Percentiles rank a stretch among this genome's conserved stretches.
phyloP scores from a whole-genome alignment of 441 rosid genomes.

The Aquilaria agallochum region DNA sequence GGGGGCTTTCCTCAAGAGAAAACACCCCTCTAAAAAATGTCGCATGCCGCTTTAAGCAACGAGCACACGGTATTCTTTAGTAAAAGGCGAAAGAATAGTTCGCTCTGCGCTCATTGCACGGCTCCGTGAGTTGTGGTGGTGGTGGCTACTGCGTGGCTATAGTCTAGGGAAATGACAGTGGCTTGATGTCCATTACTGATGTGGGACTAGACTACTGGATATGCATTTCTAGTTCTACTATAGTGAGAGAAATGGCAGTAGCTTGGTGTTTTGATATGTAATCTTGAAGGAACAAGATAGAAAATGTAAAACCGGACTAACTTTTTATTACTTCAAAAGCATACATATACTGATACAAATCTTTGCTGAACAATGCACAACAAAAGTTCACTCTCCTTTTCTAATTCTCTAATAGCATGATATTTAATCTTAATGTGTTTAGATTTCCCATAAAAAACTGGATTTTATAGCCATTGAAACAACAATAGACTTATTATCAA shows the following conservation, averaged over 20 bases:
- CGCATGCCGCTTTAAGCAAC: too few species aligned
- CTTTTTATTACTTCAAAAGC: neutral
- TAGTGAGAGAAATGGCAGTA: too few species aligned
- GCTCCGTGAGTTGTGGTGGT: neutral
- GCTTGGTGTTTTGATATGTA: too few species aligned
- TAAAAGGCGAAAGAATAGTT: conserved; percentile 58
- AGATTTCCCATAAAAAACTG: neutral
- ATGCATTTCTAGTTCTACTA: too few species aligned
- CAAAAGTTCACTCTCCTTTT: neutral
- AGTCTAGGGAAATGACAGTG: too few species aligned
- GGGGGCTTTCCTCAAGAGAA: too few species aligned
- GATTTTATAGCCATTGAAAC: neutral
- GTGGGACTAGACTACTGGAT: too few species aligned
- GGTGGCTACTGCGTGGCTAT: too few species aligned
- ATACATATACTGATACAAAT: neutral
- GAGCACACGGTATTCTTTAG: conserved; percentile 50
- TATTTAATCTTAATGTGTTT: too few species aligned
- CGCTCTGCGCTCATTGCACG: conserved; percentile 29
- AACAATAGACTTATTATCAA: neutral
- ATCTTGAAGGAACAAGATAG: neutral
- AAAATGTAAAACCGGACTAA: neutral
- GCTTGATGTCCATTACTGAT: too few species aligned
- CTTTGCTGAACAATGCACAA: neutral
- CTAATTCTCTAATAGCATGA: too few species aligned
- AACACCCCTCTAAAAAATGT: too few species aligned